phyloP scores from a whole-genome alignment of 2,329 filamentous ascomycete species.

The Plectosphaerella cucumerina region DNA sequence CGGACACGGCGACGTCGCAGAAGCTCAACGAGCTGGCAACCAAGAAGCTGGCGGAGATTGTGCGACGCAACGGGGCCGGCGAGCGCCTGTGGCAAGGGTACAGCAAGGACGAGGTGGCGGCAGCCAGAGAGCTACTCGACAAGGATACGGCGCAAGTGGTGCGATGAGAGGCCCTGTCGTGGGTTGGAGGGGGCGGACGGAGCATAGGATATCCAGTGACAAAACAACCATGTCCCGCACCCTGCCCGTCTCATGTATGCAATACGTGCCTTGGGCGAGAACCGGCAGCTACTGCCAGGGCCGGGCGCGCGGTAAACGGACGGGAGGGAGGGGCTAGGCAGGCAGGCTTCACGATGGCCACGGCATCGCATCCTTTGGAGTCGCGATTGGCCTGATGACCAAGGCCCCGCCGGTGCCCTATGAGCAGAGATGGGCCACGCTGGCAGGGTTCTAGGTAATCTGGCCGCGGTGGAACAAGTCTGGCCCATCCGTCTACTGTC shows the following conservation, averaged over 20 bases:
- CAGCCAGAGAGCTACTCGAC: constrained; percentile 63
- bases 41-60: constrained; percentile 71
- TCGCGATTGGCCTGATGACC: background rate
- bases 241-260: background rate
- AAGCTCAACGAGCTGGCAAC: constrained; percentile 70
- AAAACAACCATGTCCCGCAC: constrained; percentile 1
- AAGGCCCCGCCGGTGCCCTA: too few species aligned
- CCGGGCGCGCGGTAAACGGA: background rate
- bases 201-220: constrained; percentile 1
- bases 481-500: background rate
- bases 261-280: background rate
- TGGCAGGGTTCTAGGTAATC: background rate
- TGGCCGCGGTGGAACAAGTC: background rate
- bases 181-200: background rate
- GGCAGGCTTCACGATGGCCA: background rate
- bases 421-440: background rate
- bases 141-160: constrained; percentile 41
- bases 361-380: background rate
- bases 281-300: background rate
- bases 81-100: constrained; percentile 71
- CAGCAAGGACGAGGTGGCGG: constrained; percentile 65
- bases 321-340: background rate
- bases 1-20: constrained; percentile 55
- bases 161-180: constrained; percentile 25
- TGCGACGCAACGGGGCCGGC: constrained; percentile 55